Base-by-base conservation (phyloP, 805 yeast species). In the Wickerhamomyces queroliae region DNA sequence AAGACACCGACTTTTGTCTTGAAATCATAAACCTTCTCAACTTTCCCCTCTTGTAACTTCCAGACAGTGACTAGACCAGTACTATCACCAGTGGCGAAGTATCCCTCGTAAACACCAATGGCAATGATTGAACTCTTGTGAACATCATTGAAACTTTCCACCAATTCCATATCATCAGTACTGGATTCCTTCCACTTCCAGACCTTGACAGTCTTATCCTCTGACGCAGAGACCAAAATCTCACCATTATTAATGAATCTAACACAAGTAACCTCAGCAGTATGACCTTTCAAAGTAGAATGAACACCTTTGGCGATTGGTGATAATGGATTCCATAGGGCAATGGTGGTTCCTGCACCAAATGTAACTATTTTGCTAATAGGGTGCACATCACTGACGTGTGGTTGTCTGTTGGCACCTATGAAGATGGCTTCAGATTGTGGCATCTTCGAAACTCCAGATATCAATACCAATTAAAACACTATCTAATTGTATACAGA, bases 401-500 rank as follows among this genome's bases (percentile, higher is more conserved):
- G 75, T 5, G 78, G 64, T 49, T 81, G 87, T 43, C 72, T 74
- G 55, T 84, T 85, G 26, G 87, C 88, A 13, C 95, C 95, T 16
- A 75, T 66, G 55, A 83, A 82, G 4, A 80, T 65, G 15, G 83
- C 85, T 41, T 78, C 83, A 1, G 39, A 39, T 24, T 35, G 37
- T 2, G 51, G 37, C 55, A 49, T 52, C n/a, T n/a, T n/a, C n/a
- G n/a, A n/a, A n/a, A n/a, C n/a, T n/a, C n/a, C n/a, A n/a, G n/a
- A n/a, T n/a, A n/a, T n/a, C n/a, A n/a, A n/a, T n/a, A n/a, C n/a
- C n/a, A n/a, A n/a, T n/a, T n/a, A n/a, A n/a, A n/a, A n/a, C n/a
- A n/a, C n/a, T n/a, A n/a, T n/a, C n/a, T n/a, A n/a, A n/a, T n/a
- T n/a, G n/a, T n/a, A n/a, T n/a, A n/a, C n/a, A n/a, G n/a, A n/a